phyloP scores from a whole-genome alignment of 2,329 filamentous ascomycete genomes.

The Aspergillus terreus region DNA sequence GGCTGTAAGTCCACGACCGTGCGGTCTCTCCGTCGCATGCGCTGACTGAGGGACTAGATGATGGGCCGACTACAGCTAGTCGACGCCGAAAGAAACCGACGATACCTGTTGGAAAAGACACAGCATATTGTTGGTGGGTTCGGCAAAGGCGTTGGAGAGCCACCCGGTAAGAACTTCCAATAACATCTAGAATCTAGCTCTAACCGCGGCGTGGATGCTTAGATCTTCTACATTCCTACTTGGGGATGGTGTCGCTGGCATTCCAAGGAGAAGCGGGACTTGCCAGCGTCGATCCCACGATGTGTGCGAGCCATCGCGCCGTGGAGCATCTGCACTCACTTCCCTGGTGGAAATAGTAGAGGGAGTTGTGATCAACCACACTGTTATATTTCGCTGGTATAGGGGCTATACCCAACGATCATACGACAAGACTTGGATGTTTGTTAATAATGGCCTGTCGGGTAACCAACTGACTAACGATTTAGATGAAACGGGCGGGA shows the following conservation, averaged over 20 bases:
- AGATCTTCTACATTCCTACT: conserved; percentile 83
- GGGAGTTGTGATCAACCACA: conserved; percentile 1
- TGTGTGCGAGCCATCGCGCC: conserved; percentile 65
- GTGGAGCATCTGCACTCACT: conserved; percentile 39
- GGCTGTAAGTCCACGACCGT: conserved; percentile 31
- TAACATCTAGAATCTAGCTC: background rate
- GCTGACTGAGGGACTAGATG: conserved; percentile 46
- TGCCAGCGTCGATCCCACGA: conserved; percentile 66
- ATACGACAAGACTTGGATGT: background rate
- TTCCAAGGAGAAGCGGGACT: conserved; percentile 68
- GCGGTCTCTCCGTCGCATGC: conserved; percentile 1
- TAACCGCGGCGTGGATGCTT: conserved; percentile 13
- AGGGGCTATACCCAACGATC: background rate
- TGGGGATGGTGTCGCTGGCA: conserved; percentile 77
- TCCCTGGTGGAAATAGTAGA: conserved; percentile 31
- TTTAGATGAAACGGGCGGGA: conserved; percentile 5
- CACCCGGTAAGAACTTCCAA: conserved; percentile 54
- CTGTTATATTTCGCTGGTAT: background rate
- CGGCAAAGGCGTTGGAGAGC: conserved; percentile 64
- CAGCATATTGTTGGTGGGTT: conserved; percentile 84
- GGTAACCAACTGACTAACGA: background rate
- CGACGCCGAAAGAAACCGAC: conserved; percentile 58
- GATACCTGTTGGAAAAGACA: conserved; percentile 78
- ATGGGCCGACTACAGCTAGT: conserved; percentile 58
- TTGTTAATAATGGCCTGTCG: background rate